Base-by-base conservation (phyloP, 495 filamentous ascomycete species). In the Mycothermus thermophilus region DNA sequence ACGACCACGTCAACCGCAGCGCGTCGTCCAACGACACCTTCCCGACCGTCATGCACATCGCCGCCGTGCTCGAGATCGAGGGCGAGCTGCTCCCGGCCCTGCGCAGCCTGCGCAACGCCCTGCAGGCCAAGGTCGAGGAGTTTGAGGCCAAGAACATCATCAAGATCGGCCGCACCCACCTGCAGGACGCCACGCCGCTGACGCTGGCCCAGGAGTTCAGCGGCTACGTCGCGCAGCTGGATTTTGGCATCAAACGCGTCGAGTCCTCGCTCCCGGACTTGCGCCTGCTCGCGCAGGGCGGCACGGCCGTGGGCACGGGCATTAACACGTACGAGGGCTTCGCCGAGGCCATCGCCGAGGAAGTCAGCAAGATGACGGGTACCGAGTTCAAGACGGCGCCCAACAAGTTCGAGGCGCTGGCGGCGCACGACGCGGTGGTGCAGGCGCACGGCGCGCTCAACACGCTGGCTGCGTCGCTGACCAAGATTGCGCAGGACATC, bases 21-120 rank as follows among this genome's bases (percentile, higher is more conserved):
- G 90, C 90, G 43, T 94, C 86, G 33, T 96, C 92, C 41, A 97
- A 97, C 69, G 90, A 97, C 57, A 96, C 88, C 44, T 97, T 97
- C 75, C 90, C 90, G 20, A 96, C 88, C 41, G 92, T 94, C 48
- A 97, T 97, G 90, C 92, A 96, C 69, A 93, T 97, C 48, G 90
- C 90, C 35, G 88, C 88, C 37, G 86, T 95, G 19, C 65, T 97
- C 27, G 90, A 96, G 62, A 74, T 96, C 35, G 81, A 92, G 56
- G 72, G 80, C 57, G 67, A 77, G 41, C 77, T 97, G 20, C 60
- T 97, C 4, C 92, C 90, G 7, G 68, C 83, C 20, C 71, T 96
- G 35, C 76, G 71, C 60, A 79, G 69, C 50, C 74, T 97, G 28
- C 79, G 84, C 34, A 69, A 78, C 38, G 83, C 82, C 15, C 69